phyloP scores from a whole-genome alignment of 23 red algal genomes.

The Gracilariopsis chorda region DNA sequence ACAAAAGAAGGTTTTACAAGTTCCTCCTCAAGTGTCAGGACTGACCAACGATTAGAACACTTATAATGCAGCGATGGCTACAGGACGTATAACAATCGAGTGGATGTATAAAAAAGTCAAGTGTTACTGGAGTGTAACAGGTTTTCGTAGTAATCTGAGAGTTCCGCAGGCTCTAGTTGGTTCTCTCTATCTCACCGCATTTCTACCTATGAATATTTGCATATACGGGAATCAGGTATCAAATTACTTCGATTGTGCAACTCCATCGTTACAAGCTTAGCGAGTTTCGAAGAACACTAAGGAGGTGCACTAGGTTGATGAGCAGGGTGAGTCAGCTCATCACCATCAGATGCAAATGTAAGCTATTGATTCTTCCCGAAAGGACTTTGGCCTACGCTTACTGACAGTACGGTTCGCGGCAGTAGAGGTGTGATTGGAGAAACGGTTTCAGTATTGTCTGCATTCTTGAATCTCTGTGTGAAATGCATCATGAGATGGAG shows the following conservation, averaged over 20 bases:
- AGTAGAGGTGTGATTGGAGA: too few relatives aligned
- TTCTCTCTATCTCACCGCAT: neutral
- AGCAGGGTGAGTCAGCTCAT: too few relatives aligned
- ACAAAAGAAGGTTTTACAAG: neutral
- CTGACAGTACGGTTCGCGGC: too few relatives aligned
- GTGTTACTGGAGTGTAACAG: neutral
- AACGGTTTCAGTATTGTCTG: too few relatives aligned
- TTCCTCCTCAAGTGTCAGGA: neutral
- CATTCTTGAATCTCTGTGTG: too few relatives aligned
- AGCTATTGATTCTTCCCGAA: too few relatives aligned
- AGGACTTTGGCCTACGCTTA: too few relatives aligned
- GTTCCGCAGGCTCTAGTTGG: neutral
- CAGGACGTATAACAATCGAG: neutral
- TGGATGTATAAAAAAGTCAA: neutral
- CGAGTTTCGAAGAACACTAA: neutral
- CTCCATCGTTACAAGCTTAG: neutral
- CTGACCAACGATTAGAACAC: neutral
- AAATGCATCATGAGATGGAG: neutral
- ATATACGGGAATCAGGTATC: neutral
- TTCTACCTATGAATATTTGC: neutral
- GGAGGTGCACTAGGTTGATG: neutral
- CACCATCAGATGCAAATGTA: neutral
- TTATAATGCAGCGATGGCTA: neutral
- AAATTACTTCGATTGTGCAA: neutral
- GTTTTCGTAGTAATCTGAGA: neutral